Evolutionary conservation across 768 basidiomycete genomes (phyloP).

Genomic region (Podaxis mareebaensis): DNA sequence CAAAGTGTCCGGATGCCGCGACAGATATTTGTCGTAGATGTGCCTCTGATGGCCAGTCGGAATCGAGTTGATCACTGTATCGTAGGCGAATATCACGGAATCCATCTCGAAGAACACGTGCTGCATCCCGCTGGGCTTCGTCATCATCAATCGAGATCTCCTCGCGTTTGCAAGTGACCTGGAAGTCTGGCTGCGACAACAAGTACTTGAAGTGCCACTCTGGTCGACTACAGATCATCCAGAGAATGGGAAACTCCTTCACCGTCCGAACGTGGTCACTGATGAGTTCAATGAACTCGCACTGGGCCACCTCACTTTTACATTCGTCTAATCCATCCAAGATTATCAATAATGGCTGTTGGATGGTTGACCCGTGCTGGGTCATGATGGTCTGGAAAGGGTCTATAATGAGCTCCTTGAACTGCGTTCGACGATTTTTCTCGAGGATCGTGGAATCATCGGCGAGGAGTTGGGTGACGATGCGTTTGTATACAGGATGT

Average conservation of each 20-base stretch:
- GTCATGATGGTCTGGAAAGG: constrained; percentile 13
- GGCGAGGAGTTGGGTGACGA: background rate
- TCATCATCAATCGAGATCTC: background rate
- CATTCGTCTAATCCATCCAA: background rate
- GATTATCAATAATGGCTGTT: background rate
- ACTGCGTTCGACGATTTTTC: background rate
- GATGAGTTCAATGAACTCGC: background rate
- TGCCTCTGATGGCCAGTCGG: background rate
- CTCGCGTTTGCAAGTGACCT: background rate
- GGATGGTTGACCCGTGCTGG: background rate
- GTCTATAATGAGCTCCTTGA: background rate
- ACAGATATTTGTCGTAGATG: background rate
- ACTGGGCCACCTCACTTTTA: background rate
- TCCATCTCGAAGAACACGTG: background rate
- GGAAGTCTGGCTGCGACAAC: background rate
- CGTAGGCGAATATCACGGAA: background rate
- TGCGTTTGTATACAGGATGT: background rate
- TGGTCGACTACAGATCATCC: background rate
- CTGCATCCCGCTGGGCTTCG: background rate
- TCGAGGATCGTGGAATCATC: background rate
- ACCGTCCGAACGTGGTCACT: background rate
- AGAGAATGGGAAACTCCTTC: background rate
- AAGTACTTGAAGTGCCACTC: background rate
- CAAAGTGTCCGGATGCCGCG: background rate
- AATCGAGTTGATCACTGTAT: background rate